A percentile compares a stretch with the other conserved stretches of the same genome.
These are phyloP conservation scores for Chrysosporium queenslandicum DNA, from an alignment of 2,329 filamentous ascomycete species.

Conservation along the genomic window DNA sequence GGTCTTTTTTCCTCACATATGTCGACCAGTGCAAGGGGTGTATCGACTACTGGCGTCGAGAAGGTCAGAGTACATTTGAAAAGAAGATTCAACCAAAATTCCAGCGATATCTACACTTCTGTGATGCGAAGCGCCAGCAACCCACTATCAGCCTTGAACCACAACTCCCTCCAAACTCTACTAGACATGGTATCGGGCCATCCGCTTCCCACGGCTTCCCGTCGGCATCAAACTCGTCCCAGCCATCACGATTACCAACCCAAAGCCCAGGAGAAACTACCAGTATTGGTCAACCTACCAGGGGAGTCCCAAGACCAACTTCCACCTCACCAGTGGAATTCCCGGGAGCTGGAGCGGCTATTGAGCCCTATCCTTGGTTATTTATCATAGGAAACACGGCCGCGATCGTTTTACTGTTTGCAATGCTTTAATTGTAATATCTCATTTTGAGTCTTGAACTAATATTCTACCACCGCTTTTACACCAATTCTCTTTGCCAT, in stretches of 20 bases:
- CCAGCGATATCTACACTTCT: slow-evolving; percentile 41
- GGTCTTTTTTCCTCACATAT: slow-evolving; percentile 36
- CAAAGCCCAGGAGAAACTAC: not conserved
- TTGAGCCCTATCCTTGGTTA: not conserved
- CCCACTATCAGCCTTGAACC: not conserved
- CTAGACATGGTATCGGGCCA: not conserved
- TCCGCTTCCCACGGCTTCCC: not conserved
- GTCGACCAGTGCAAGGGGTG: slow-evolving; percentile 38
- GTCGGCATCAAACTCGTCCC: not conserved
- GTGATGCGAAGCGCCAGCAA: slow-evolving; percentile 20
- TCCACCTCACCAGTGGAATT: not conserved
- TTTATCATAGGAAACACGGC: not conserved
- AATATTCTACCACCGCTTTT: not conserved
- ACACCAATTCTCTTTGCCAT: not conserved
- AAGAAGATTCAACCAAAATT: slow-evolving; percentile 29
- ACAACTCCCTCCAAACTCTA: slow-evolving; percentile 1
- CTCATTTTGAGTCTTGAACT: not conserved
- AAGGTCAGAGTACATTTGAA: not conserved
- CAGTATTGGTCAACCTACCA: not conserved
- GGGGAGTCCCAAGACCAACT: not conserved
- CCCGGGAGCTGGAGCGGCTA: not conserved
- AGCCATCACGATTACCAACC: not conserved
- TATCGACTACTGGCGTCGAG: slow-evolving; percentile 24
- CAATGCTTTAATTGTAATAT: not conserved
- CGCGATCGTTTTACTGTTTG: not conserved